phyloP scores from a whole-genome alignment of 2,329 filamentous ascomycete species.

The Remersonia thermophila region DNA sequence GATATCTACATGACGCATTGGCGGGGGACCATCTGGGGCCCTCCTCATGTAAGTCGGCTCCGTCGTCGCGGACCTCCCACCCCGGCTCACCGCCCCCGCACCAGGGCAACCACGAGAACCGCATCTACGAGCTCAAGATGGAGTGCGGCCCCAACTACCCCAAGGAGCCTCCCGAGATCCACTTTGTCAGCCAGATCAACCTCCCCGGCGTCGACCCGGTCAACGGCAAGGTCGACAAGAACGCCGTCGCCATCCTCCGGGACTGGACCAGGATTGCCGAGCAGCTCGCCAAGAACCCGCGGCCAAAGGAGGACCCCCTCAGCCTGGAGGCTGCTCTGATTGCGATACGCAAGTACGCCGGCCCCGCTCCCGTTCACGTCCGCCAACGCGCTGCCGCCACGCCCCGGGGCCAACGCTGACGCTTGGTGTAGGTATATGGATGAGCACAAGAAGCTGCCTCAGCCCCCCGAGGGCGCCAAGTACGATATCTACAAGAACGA shows the following conservation, averaged over 20 bases:
- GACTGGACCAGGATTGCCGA: constrained; percentile 92
- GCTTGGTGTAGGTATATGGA: constrained; percentile 70
- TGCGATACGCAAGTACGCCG: constrained; percentile 23
- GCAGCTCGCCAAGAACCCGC: constrained; percentile 42
- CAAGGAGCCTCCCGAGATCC: constrained; percentile 74
- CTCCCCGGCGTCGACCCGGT: constrained; percentile 80
- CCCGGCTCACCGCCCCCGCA: constrained; percentile 4
- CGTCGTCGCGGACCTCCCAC: neutral
- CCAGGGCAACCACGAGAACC: constrained; percentile 87
- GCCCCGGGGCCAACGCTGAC: constrained; percentile 12
- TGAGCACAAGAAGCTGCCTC: constrained; percentile 87
- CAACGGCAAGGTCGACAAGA: constrained; percentile 74
- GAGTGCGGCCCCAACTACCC: constrained; percentile 87
- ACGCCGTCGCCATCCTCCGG: constrained; percentile 70
- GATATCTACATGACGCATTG: constrained; percentile 96
- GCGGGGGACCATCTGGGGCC: constrained; percentile 95
- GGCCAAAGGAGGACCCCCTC: constrained; percentile 22
- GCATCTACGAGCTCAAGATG: constrained; percentile 97
- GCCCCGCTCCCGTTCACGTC: too few species aligned
- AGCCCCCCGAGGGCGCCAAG: constrained; percentile 73
- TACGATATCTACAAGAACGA: constrained; percentile 21
- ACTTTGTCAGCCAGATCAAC: constrained; percentile 91
- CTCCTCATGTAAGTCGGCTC: constrained; percentile 65
- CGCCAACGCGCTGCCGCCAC: too few species aligned
- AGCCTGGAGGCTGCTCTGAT: constrained; percentile 26